Evolutionary conservation across 2,329 filamentous ascomycete genomes (phyloP), one percentile per base, ranked within the genome.

Genomic region (Magnaporthiopsis incrustans): DNA sequence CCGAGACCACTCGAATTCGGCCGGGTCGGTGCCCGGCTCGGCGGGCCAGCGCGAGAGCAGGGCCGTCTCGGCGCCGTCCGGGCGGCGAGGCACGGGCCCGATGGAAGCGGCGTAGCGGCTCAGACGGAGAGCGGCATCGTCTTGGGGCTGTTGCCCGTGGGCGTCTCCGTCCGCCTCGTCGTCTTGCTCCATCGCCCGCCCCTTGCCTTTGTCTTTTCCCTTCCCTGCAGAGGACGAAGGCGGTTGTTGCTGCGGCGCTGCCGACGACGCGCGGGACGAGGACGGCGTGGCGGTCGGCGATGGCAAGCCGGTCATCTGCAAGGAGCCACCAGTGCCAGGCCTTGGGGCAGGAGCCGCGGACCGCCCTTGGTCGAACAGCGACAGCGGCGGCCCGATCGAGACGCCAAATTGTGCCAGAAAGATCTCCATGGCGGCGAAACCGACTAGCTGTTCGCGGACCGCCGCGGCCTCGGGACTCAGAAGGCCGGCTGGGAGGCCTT

Each of bases 381-480:
- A 30, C 32, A 27, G 50, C 7, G 38, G 66, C 26, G 67, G 63
- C 26, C 63, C 65, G n/a, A 69, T 63, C 2, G 64, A 60, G 32
- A 68, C 59, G 63, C 67, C 68, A 26, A 69, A 66, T 61, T 69
- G 68, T 22, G 69, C 63, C 27, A 68, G 64, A 35, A 65, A 68
- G 4, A 68, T 59, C 26, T 62, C 62, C 11, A 66, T 61, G 5
- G 69, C 65, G 4, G 64, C 63, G n/a, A 59, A 61, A 1, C 63
- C 66, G 18, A 69, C 25, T 1, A 70, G 58, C 2, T 64, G 64
- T 26, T 63, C 63, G 8, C 64, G 67, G 15, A 57, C n/a, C 11
- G 22, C 59, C 2, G 15, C 56, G 6, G 50, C 27, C 7, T 14
- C 26, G 14, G 63, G 50, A 1, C 57, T 53, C 12, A 50, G 32